Base-by-base conservation (phyloP, 2,329 filamentous ascomycete species). In the Botrytis deweyae region DNA sequence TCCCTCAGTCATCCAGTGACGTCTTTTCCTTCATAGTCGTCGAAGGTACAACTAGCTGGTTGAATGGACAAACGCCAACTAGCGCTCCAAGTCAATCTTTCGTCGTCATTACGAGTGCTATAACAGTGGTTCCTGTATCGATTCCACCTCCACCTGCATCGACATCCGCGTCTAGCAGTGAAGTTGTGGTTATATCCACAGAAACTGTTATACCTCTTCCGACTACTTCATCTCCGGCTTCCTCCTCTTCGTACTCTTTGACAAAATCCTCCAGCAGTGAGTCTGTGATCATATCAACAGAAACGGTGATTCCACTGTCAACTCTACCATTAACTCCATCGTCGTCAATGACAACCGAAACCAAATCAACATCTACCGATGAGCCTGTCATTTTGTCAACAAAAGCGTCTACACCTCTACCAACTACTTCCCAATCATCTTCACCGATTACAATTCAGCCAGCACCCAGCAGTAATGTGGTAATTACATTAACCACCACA, bases 41-140 rank as follows among this genome's bases (percentile, higher is more conserved):
- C 16, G 49, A 68, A 70, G 74, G 72, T n/a, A 74, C 65, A 14
- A 79, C 77, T 7, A 67, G 74, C n/a, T 79, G 76, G 78, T 64
- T 78, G 29, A 76, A 77, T 75, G 78, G 77, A 29, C 72, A 76
- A 20, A 75, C 76, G 42, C 78, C 78, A 62, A 62, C 59, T 33
- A 55, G 61, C 49, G 25, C 58, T 59, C 36, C 77, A 1, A 68
- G 68, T 25, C 63, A 74, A 16, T 76, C 76, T 0, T 74, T 75
- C 42, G 75, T 77, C 16, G 73, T 76, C n/a, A 29, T 74, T 33
- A 78, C 78, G 6, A 77, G 70, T 20, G 72, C 75, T 42, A 68
- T 80, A 49, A 80, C 77, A 18, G 73, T 80, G 33, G 40, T 77
- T n/a, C 78, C 79, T 6, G 29, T 77, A 33, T 46, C 58, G 9